Percentiles rank a stretch among this genome's conserved stretches.
phyloP scores from a whole-genome alignment of 805 yeast species.

The Teunomyces stri region DNA sequence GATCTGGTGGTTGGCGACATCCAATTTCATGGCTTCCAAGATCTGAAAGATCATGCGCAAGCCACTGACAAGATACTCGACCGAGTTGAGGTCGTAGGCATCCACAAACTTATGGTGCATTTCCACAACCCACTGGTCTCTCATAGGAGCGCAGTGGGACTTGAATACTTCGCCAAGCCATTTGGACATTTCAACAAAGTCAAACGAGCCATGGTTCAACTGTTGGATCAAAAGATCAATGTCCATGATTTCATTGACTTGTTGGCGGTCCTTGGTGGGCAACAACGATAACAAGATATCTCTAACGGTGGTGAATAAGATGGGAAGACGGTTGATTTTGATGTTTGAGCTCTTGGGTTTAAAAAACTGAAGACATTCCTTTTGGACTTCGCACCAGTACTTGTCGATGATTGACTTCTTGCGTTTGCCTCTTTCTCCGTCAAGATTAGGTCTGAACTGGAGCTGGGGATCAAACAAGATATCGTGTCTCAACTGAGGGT shows the following conservation, averaged over 20 bases:
- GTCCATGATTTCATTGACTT: slow-evolving; percentile 72
- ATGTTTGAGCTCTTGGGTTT: slow-evolving; percentile 10
- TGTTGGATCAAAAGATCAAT: slow-evolving; percentile 75
- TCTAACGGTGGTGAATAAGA: slow-evolving; percentile 72
- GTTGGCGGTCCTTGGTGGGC: slow-evolving; percentile 70
- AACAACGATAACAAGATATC: slow-evolving; percentile 72
- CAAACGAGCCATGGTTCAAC: slow-evolving; percentile 64
- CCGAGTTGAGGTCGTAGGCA: slow-evolving; percentile 48
- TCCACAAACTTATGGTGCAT: slow-evolving; percentile 62
- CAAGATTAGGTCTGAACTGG: slow-evolving; percentile 87
- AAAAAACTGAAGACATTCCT: slow-evolving; percentile 56
- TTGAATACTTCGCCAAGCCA: slow-evolving; percentile 80
- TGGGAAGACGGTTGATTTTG: slow-evolving; percentile 52
- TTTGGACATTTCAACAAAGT: slow-evolving; percentile 63
- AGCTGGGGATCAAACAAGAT: slow-evolving; percentile 87
- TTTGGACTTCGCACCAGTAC: slow-evolving; percentile 77
- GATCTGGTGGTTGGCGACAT: slow-evolving; percentile 93
- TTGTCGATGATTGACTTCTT: slow-evolving; percentile 73
- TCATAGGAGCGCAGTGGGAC: slow-evolving; percentile 93
- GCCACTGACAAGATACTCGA: slow-evolving; percentile 63
- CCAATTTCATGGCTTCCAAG: slow-evolving; percentile 90
- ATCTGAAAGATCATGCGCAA: slow-evolving; percentile 75
- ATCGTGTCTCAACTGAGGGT: slow-evolving; percentile 92
- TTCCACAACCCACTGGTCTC: slow-evolving; percentile 84
- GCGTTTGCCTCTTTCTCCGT: slow-evolving; percentile 84